Evolutionary conservation across 2,329 filamentous ascomycete genomes (phyloP).

Genomic region (Penicillium freii): DNA sequence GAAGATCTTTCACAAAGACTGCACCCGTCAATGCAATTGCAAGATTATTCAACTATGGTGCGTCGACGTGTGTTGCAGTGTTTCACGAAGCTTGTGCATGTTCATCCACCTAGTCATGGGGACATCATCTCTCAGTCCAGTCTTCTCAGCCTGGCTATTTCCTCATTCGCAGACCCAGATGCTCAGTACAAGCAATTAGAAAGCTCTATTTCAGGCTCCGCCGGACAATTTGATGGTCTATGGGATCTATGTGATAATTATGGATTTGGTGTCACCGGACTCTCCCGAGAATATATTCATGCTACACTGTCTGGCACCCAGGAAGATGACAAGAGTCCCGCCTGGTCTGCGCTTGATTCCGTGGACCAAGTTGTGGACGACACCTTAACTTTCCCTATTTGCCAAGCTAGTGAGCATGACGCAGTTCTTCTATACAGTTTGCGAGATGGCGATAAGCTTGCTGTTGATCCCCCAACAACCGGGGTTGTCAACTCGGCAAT

Average conservation of each 20-base stretch:
- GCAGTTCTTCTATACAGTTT: slow-evolving; percentile 72
- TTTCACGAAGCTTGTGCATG: slow-evolving; percentile 85
- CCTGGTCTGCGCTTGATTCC: slow-evolving; percentile 41
- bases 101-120: slow-evolving; percentile 78
- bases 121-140: slow-evolving; percentile 90
- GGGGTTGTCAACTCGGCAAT: slow-evolving; percentile 95
- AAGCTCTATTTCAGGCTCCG: slow-evolving; percentile 85
- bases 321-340: slow-evolving; percentile 55
- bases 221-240: slow-evolving; percentile 84
- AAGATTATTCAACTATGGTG: slow-evolving; percentile 90
- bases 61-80: slow-evolving; percentile 90
- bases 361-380: slow-evolving; percentile 43
- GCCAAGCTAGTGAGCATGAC: slow-evolving; percentile 83
- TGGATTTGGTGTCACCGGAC: slow-evolving; percentile 86
- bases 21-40: slow-evolving; percentile 79
- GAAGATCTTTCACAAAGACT: slow-evolving; percentile 84
- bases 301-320: slow-evolving; percentile 69
- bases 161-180: slow-evolving; percentile 90
- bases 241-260: slow-evolving; percentile 96
- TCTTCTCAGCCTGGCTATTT: slow-evolving; percentile 81
- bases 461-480: slow-evolving; percentile 79
- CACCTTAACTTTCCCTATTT: slow-evolving; percentile 61
- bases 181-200: slow-evolving; percentile 73
- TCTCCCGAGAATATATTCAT: slow-evolving; percentile 74
- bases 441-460: slow-evolving; percentile 46